Percentiles rank a stretch among this genome's conserved stretches.
Evolutionary conservation across 306 rosid genomes (phyloP).

Genomic region (Casuarina glauca): DNA sequence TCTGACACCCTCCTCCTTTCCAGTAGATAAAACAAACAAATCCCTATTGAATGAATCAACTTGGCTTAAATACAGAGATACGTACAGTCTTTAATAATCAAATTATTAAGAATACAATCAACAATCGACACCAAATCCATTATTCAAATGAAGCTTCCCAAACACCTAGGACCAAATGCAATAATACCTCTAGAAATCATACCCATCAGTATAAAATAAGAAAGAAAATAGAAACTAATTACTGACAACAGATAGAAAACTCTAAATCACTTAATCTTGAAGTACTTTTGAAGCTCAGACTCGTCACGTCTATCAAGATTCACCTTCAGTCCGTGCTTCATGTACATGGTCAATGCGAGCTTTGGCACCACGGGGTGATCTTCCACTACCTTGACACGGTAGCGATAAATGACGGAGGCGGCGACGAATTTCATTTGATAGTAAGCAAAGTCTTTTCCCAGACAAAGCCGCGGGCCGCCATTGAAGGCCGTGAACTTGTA

Average conservation of each 20-base stretch:
- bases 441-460: constrained; percentile 90
- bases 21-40: too few species aligned
- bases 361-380: constrained; percentile 69
- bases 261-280: not conserved
- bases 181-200: too few species aligned
- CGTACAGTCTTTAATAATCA: too few species aligned
- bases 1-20: too few species aligned
- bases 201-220: too few species aligned
- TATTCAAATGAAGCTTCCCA: too few species aligned
- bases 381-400: constrained; percentile 56
- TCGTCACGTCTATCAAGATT: constrained; percentile 40
- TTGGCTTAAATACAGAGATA: too few species aligned
- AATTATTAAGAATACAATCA: too few species aligned
- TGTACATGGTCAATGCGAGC: constrained; percentile 82
- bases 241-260: not conserved
- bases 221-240: not conserved
- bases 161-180: too few species aligned
- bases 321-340: constrained; percentile 78
- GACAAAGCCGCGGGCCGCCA: constrained; percentile 89
- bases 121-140: too few species aligned
- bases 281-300: constrained; percentile 35
- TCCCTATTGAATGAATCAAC: too few species aligned
- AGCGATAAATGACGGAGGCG: constrained; percentile 60
- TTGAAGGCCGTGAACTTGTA: constrained; percentile 90
- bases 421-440: constrained; percentile 90